Conservation (phyloP, 176 grass and related monocot genomes). For the Triticum turgidum region DNA sequence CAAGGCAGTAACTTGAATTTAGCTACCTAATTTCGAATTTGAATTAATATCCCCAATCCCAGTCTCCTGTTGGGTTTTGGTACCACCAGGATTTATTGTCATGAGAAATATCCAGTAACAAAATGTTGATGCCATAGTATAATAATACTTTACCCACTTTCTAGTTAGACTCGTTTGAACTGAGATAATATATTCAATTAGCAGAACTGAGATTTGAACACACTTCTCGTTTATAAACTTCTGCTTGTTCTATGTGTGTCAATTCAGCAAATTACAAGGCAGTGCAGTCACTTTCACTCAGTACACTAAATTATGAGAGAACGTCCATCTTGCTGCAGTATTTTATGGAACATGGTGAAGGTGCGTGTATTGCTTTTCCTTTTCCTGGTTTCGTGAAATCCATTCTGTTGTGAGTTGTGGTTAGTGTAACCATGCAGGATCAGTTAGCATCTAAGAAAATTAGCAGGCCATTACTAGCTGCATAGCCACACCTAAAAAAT, state of each 20-base stretch:
- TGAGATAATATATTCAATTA: not conserved
- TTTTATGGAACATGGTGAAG: slow-evolving; percentile 66
- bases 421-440: not conserved
- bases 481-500: not conserved
- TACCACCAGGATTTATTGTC: not conserved
- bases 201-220: not conserved
- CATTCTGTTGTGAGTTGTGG: not conserved
- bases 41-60: not conserved
- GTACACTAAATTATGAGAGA: slow-evolving; percentile 84
- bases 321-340: slow-evolving; percentile 68
- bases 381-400: slow-evolving; percentile 3
- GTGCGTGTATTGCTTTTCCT: slow-evolving; percentile 32
- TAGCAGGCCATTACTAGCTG: slow-evolving; percentile 1
- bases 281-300: slow-evolving; percentile 88
- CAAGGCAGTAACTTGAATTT: not conserved
- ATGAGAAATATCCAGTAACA: not conserved
- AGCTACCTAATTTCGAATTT: not conserved
- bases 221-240: slow-evolving; percentile 25
- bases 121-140: not conserved
- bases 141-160: not conserved
- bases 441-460: not conserved
- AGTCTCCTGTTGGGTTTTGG: not conserved
- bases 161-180: not conserved
- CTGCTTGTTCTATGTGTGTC: slow-evolving; percentile 17
- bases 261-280: slow-evolving; percentile 94